Conservation (phyloP, 1,284 basidiomycete species). For the Cryptococcus maquisensis region DNA sequence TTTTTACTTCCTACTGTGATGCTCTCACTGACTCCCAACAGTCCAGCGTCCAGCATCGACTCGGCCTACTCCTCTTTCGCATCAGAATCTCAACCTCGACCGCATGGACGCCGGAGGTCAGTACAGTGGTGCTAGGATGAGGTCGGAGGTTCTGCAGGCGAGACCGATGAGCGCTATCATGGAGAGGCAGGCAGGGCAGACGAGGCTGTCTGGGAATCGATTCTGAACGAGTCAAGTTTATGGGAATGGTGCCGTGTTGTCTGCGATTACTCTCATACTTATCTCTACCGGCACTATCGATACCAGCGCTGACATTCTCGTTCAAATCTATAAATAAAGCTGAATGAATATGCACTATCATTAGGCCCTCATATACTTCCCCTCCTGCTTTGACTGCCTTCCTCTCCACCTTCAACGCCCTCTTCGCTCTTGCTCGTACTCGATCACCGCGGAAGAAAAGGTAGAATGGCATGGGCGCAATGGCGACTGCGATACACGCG, state of each 20-base stretch:
- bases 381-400: too few relatives aligned
- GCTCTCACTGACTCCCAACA: background rate
- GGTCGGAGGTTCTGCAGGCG: background rate
- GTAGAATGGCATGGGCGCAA: conserved; percentile 37
- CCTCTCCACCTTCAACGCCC: background rate
- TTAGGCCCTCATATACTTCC: too few relatives aligned
- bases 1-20: background rate
- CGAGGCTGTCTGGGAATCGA: background rate
- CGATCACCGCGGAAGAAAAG: conserved; percentile 40
- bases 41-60: background rate
- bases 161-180: background rate
- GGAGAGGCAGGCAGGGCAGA: background rate
- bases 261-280: too few relatives aligned
- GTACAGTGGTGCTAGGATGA: background rate
- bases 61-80: background rate
- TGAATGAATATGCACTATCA: too few relatives aligned
- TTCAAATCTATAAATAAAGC: too few relatives aligned
- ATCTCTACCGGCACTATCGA: too few relatives aligned
- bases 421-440: conserved; percentile 3
- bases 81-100: background rate
- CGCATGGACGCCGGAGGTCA: background rate
- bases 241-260: too few relatives aligned
- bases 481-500: conserved; percentile 27
- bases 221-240: background rate
- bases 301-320: too few relatives aligned